phyloP scores from a whole-genome alignment of 352 stramenopile genomes.

The Aphanomyces astaci region DNA sequence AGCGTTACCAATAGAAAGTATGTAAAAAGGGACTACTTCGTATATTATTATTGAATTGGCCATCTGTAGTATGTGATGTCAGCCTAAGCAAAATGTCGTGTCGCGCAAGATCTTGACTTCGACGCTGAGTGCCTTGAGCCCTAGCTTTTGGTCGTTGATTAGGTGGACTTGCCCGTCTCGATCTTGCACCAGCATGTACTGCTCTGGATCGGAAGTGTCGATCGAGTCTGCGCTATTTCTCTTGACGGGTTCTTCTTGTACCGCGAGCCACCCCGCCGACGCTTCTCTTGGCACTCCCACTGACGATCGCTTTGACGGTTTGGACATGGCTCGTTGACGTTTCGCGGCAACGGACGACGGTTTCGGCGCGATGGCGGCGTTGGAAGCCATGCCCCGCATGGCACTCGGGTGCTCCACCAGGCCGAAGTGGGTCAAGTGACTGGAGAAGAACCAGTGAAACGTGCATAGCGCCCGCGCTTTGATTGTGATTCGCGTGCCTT shows the following conservation, averaged over 20 bases:
- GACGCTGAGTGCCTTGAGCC: not conserved
- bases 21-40: no score
- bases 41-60: no score
- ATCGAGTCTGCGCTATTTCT: not conserved
- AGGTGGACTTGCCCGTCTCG: conserved; percentile 5
- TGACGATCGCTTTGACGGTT: no score
- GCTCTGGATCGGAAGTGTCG: not conserved
- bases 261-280: not conserved
- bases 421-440: conserved; percentile 6
- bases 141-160: not conserved
- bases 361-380: no score
- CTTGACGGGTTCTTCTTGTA: not conserved
- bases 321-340: no score
- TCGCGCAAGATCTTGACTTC: conserved; percentile 21
- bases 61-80: no score
- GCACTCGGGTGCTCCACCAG: not conserved
- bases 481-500: not conserved
- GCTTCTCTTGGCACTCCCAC: no score
- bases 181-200: conserved; percentile 16
- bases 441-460: conserved; percentile 11
- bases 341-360: no score
- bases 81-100: no score
- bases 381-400: no score
- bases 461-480: conserved; percentile 12
- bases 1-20: no score